Percentiles rank a stretch among this genome's conserved stretches.
Conservation (phyloP, 768 basidiomycete genomes). For the Amanita rimosa region DNA sequence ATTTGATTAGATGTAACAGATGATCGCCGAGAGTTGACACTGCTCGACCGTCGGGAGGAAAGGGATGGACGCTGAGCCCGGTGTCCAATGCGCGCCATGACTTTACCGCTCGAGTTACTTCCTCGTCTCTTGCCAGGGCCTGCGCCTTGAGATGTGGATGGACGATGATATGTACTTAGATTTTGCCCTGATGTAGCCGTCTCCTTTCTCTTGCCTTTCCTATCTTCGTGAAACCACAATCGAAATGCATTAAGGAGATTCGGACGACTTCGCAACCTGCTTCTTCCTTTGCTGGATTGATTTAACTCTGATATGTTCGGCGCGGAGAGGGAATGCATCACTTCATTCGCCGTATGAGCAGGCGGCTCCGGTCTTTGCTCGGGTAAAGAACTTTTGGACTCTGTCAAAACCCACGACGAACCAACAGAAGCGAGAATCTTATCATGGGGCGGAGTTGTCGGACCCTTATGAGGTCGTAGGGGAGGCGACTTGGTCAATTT, state of each 20-base stretch:
- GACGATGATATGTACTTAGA: constrained; percentile 15
- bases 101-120: constrained; percentile 25
- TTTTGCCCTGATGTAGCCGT: constrained; percentile 15
- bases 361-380: constrained; percentile 18
- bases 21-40: constrained; percentile 75
- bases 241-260: constrained; percentile 80
- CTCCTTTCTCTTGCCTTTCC: constrained; percentile 77
- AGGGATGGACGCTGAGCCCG: constrained; percentile 59
- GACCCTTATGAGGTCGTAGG: constrained; percentile 38
- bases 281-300: constrained; percentile 9
- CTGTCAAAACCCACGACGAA: constrained; percentile 69
- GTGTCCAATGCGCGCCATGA: constrained; percentile 21
- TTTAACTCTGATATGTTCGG: constrained; percentile 23
- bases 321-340: constrained; percentile 33
- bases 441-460: constrained; percentile 43
- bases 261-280: constrained; percentile 47
- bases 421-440: constrained; percentile 28
- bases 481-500: constrained; percentile 67
- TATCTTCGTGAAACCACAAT: constrained; percentile 88
- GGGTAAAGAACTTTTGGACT: constrained; percentile 26
- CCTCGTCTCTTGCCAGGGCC: constrained; percentile 39
- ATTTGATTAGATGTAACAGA: constrained; percentile 40
- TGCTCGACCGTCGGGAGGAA: constrained; percentile 82
- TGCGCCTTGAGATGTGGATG: constrained; percentile 7
- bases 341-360: constrained; percentile 45